A percentile compares a stretch with the other conserved stretches of the same genome.
These are phyloP conservation scores for Clitopilus hobsonii DNA, from an alignment of 768 basidiomycete species.

Conservation along the genomic window DNA sequence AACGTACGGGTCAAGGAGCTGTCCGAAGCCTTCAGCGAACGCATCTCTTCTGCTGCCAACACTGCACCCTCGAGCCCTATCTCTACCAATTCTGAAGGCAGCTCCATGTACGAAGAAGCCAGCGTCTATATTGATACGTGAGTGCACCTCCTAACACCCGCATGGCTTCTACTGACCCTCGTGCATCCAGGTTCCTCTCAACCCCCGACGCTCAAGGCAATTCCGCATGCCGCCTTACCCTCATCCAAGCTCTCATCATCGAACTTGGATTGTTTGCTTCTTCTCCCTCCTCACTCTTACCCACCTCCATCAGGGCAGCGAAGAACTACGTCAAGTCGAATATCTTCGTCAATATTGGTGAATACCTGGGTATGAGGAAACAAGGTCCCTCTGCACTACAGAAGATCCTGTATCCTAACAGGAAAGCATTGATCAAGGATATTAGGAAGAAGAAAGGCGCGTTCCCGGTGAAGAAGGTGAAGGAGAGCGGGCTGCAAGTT, in stretches of 20 bases:
- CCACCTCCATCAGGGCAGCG: constrained; percentile 60
- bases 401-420: constrained; percentile 57
- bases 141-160: constrained; percentile 28
- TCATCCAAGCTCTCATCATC: constrained; percentile 71
- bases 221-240: constrained; percentile 45
- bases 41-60: constrained; percentile 21
- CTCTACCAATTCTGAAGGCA: too few relatives aligned
- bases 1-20: constrained; percentile 54
- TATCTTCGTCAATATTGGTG: constrained; percentile 68
- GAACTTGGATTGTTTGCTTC: constrained; percentile 69
- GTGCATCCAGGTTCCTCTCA: constrained; percentile 41
- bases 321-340: constrained; percentile 59
- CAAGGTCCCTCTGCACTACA: constrained; percentile 61
- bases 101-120: constrained; percentile 50
- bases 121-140: constrained; percentile 58
- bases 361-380: constrained; percentile 64
- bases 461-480: constrained; percentile 53
- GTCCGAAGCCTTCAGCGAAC: constrained; percentile 38
- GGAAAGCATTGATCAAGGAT: constrained; percentile 56
- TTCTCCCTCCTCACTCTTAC: constrained; percentile 42
- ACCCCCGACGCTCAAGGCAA: constrained; percentile 39
- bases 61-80: neutral
- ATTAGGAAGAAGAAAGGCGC: constrained; percentile 42
- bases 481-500: constrained; percentile 59
- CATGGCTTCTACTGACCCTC: too few relatives aligned